Evolutionary conservation across 805 yeast genomes (phyloP).

Genomic region (Kluyveromyces siamensis): DNA sequence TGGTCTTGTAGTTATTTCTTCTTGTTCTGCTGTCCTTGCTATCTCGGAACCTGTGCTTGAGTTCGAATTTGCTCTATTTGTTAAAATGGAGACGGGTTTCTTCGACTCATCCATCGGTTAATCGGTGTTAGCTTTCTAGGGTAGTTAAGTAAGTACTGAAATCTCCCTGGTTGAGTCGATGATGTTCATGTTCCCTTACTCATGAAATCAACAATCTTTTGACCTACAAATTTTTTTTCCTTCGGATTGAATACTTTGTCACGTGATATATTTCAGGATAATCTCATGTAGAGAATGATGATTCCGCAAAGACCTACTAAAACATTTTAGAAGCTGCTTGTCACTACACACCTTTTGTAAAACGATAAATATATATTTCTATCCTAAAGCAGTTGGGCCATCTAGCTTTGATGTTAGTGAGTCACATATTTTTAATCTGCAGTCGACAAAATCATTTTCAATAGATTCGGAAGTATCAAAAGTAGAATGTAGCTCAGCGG

Average conservation of each 20-base stretch:
- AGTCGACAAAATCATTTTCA: not conserved
- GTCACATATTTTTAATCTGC: not conserved
- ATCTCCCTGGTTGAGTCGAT: not conserved
- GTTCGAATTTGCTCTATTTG: constrained; percentile 3
- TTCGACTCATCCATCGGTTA: not conserved
- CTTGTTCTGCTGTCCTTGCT: not conserved
- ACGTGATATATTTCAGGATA: not conserved
- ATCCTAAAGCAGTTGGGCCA: not conserved
- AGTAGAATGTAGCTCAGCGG: not conserved
- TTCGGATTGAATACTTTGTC: not conserved
- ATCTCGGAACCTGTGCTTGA: not conserved
- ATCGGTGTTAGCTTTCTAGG: not conserved
- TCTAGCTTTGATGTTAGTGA: not conserved
- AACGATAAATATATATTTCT: too few species aligned
- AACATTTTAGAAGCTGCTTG: too few species aligned
- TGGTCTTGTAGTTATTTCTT: not conserved
- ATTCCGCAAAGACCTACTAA: not conserved
- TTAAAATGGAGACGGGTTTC: constrained; percentile 9
- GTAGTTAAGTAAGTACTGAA: not conserved
- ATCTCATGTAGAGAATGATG: too few species aligned
- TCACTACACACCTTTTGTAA: too few species aligned
- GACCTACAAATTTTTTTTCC: not conserved
- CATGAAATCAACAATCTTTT: not conserved
- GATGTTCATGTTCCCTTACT: not conserved
- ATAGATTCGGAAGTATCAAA: not conserved